Evolutionary conservation across 768 basidiomycete species (phyloP), one percentile per base, ranked within the genome.

Genomic region (Collybia nuda): DNA sequence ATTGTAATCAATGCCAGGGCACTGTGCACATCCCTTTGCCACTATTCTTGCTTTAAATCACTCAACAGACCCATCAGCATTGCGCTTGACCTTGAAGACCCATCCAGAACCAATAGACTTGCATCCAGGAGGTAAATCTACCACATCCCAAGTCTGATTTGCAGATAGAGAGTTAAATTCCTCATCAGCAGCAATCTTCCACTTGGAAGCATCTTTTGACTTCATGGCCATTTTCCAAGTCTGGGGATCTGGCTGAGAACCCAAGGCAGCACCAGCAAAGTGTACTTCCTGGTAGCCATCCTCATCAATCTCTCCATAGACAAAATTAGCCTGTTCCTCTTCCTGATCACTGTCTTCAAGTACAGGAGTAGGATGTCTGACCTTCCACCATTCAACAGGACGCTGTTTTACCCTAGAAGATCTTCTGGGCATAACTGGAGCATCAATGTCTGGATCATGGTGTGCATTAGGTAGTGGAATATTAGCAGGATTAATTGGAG

Each of bases 51-150:
- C 71, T 56, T 78, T 76, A 60, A 67, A 68, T 5, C 64, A 55
- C n/a, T 65, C 62, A 32, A 79, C 61, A 2, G 61, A 60, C 8
- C 75, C 78, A 50, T 71, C 59, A 18, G 65, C 51, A 51, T 75
- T 65, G 38, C 61, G 60, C 57, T 81, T 81, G 36, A 71, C 60
- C 40, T 65, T 67, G 53, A 68, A 74, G 6, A 76, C 71, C 73
- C 74, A 75, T 47, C 56, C 43, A 19, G 55, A 67, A 0, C 66
- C 68, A 52, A 78, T 70, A 4, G 65, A 58, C 32, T 64, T 67
- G 15, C 57, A 51, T 12, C 62, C 67, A 21, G 50, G 43, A 4
- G 75, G 75, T 0, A 70, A 56, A 17, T 64, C 44, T 0, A 71
- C 68, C 1, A 70, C 50, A 14, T 65, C 58, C 65, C 71, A 78